A percentile compares a stretch with the other conserved stretches of the same genome.
Evolutionary conservation across 2,329 filamentous ascomycete genomes (phyloP).

Genomic region (Neurospora crassa): DNA sequence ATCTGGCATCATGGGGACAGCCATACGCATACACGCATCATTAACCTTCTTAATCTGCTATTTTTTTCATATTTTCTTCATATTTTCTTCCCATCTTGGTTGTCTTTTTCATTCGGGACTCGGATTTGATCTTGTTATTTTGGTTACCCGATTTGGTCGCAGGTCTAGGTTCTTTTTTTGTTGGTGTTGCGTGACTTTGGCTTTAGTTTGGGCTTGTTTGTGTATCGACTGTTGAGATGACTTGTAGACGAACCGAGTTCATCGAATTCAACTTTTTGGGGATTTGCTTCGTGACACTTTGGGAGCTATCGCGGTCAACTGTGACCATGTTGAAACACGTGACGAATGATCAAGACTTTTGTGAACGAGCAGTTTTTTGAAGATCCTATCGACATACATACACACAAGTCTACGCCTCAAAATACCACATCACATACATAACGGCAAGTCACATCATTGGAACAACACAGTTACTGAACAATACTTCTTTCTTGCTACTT

Average conservation of each 20-base stretch:
- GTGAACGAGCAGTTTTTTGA: not conserved
- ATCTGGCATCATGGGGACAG: not conserved
- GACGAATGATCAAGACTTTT: not conserved
- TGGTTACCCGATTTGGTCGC: not conserved
- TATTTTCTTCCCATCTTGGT: not conserved
- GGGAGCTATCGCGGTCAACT: not conserved
- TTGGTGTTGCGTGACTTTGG: not conserved
- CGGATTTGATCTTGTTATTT: not conserved
- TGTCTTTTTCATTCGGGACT: not conserved
- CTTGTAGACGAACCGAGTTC: not conserved
- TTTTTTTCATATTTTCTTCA: not conserved
- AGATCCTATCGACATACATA: not conserved
- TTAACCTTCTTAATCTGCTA: not conserved
- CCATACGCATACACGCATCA: not conserved
- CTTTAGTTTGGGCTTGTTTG: not conserved
- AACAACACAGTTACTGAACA: not conserved
- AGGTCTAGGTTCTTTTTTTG: not conserved
- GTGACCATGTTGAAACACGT: not conserved
- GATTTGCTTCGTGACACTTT: not conserved
- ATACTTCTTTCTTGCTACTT: not conserved
- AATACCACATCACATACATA: not conserved
- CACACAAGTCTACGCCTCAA: not conserved
- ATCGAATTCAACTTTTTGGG: not conserved
- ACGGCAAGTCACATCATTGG: not conserved
- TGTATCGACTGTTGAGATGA: not conserved